Evolutionary conservation across 208 protist species (phyloP).

Genomic region (Leishmania mexicana): DNA sequence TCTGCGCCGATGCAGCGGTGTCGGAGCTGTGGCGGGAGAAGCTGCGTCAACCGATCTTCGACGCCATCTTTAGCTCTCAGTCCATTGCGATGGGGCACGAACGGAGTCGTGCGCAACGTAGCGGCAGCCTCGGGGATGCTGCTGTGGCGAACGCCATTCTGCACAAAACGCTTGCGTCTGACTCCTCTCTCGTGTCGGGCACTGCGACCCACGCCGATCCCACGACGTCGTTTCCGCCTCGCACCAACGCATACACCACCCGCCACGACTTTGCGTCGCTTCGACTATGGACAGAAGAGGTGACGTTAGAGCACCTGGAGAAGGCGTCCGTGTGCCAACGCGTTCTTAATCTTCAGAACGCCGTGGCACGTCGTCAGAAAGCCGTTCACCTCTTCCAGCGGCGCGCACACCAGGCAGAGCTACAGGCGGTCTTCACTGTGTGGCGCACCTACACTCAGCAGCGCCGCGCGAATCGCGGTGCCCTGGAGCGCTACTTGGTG

Average conservation of each 20-base stretch:
- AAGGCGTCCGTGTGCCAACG: slow-evolving; percentile 38
- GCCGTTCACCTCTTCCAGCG: slow-evolving; percentile 55
- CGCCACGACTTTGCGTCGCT: slow-evolving; percentile 50
- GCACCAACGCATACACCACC: slow-evolving; percentile 38
- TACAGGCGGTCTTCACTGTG: slow-evolving; percentile 43
- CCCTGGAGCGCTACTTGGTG: slow-evolving; percentile 38
- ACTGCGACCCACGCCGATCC: not conserved
- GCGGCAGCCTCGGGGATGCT: slow-evolving; percentile 6
- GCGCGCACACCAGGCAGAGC: slow-evolving; percentile 34
- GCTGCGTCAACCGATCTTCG: slow-evolving; percentile 63
- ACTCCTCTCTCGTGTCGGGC: not conserved
- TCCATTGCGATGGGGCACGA: slow-evolving; percentile 28
- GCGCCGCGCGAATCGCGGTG: slow-evolving; percentile 31
- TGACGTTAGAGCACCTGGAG: slow-evolving; percentile 37
- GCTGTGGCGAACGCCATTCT: slow-evolving; percentile 18
- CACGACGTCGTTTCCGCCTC: slow-evolving; percentile 16
- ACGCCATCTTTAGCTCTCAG: slow-evolving; percentile 69
- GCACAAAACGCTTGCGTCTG: not conserved
- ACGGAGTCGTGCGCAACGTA: slow-evolving; percentile 9
- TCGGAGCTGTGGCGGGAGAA: slow-evolving; percentile 51
- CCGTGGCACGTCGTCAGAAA: slow-evolving; percentile 47
- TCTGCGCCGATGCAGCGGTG: slow-evolving; percentile 51
- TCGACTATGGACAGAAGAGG: slow-evolving; percentile 70
- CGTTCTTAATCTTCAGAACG: slow-evolving; percentile 42
- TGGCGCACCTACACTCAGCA: slow-evolving; percentile 52